A percentile compares a stretch with the other conserved stretches of the same genome.
phyloP scores from a whole-genome alignment of 495 filamentous ascomycete genomes.

The Penicillium ochrochloron region DNA sequence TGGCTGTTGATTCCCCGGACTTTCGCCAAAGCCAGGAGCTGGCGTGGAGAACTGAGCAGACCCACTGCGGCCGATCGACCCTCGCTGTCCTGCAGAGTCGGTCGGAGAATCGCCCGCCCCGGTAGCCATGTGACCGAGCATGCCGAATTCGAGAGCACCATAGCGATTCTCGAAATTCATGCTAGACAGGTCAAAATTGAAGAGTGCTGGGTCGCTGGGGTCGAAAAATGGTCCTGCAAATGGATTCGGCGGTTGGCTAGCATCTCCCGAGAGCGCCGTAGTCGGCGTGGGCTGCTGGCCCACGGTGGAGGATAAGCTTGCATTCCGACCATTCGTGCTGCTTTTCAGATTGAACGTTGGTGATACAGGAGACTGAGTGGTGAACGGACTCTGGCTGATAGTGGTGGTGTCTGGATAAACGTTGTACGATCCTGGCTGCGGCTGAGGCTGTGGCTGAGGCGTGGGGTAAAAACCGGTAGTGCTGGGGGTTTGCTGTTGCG shows the following conservation, averaged over 20 bases:
- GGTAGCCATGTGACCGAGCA: constrained; percentile 91
- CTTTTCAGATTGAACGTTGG: constrained; percentile 62
- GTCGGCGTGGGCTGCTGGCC: constrained; percentile 42
- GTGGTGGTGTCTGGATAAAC: constrained; percentile 46
- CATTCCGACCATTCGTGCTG: constrained; percentile 43
- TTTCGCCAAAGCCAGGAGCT: constrained; percentile 47
- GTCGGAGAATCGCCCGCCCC: constrained; percentile 78
- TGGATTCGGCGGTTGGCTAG: constrained; percentile 44
- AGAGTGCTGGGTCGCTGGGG: constrained; percentile 85
- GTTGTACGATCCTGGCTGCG: constrained; percentile 41
- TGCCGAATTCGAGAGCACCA: constrained; percentile 89
- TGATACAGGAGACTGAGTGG: constrained; percentile 71
- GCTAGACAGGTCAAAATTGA: constrained; percentile 91
- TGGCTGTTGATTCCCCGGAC: constrained; percentile 49
- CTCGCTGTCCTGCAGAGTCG: constrained; percentile 59
- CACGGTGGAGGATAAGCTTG: constrained; percentile 42
- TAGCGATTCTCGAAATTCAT: constrained; percentile 96
- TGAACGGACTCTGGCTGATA: constrained; percentile 56
- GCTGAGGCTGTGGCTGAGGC: constrained; percentile 37
- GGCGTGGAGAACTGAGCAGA: constrained; percentile 53
- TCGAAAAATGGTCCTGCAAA: constrained; percentile 74
- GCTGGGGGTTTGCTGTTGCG: constrained; percentile 15
- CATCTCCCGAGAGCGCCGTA: constrained; percentile 38
- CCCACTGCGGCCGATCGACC: constrained; percentile 53
- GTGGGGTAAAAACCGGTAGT: constrained; percentile 40